Base-by-base conservation (phyloP, 352 stramenopile genomes). In the Phytophthora cactorum region DNA sequence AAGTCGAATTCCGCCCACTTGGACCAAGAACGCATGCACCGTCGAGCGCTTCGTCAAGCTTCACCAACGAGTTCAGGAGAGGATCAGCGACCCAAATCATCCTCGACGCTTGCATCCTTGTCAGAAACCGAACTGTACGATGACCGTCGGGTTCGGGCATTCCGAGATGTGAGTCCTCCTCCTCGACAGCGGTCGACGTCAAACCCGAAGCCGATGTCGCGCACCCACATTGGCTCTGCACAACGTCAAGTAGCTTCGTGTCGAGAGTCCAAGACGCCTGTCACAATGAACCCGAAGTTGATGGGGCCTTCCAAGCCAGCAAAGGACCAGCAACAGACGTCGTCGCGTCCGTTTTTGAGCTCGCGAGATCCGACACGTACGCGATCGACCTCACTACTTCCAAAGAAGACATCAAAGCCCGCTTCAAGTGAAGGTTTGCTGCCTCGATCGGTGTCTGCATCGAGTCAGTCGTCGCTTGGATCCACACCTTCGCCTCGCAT, bases 201-300 rank as follows among this genome's bases (percentile, higher is more conserved):
- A n/a, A 67, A 63, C 44, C 57, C 63, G 36, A 71, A 72, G 52
- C 56, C 45, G 4, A 52, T 43, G 29, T 68, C 58, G 7, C 52
- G 38, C 17, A 60, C 44, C 7, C 45, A 67, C 31, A n/a, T 58
- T 47, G 49, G 17, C 22, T 28, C 31, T 1, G 51, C 7, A n/a
- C 56, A 31, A 15, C 63, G 63, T 47, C 56, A 68, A 49, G 44
- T 49, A 1, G 28, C 41, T 36, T 75, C 68, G 12, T 65, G 63
- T 34, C 38, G 62, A 15, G 60, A 67, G 38, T 54, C 56, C 5
- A 72, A 60, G 17, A 51, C 34, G 25, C 32, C 59, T 22, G 51
- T 63, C 34, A 63, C 52, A 2, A 43, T 68, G 56, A 65, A 67
- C 17, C 57, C 68, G 43, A 68, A 62, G 63, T 27, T 68, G n/a